These are phyloP conservation scores for Camelina hispida DNA, from an alignment of 345 rosid genomes.

Conservation along the genomic window DNA sequence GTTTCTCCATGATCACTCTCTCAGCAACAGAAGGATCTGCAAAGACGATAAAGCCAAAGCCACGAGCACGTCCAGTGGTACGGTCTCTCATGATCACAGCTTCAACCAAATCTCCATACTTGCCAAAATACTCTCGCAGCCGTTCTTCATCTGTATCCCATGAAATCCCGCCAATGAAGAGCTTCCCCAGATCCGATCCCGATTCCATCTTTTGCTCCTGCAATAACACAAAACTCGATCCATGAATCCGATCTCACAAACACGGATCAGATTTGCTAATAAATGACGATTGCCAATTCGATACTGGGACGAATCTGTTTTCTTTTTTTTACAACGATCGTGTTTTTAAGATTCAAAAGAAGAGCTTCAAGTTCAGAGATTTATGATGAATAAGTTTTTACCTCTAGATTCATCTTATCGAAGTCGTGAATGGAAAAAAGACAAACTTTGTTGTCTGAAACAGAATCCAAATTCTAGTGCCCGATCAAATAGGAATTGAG, in stretches of 20 bases:
- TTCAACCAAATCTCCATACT: conserved; percentile 90
- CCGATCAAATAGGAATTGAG: conserved; percentile 56
- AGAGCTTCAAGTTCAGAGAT: conserved; percentile 32
- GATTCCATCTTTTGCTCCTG: conserved; percentile 80
- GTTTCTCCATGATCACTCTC: conserved; percentile 93
- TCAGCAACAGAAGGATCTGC: conserved; percentile 90
- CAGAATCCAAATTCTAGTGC: conserved; percentile 60
- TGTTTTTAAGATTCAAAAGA: conserved; percentile 23
- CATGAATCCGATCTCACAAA: conserved; percentile 44
- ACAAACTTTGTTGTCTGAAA: conserved; percentile 51
- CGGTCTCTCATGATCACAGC: conserved; percentile 99
- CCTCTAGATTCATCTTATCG: conserved; percentile 9
- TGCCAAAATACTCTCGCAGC: conserved; percentile 79
- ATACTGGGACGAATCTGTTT: conserved; percentile 1
- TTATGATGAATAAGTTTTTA: conserved; percentile 21
- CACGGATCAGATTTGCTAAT: conserved; percentile 17
- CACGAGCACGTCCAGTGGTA: conserved; percentile 93
- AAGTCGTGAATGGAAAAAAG: conserved; percentile 32
- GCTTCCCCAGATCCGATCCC: conserved; percentile 89
- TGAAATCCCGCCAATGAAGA: conserved; percentile 98
- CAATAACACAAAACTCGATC: conserved; percentile 49
- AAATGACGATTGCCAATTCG: conserved; percentile 25
- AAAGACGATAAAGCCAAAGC: conserved; percentile 92
- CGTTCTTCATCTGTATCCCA: conserved; percentile 99
- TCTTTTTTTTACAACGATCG: conserved; percentile 17